Percentiles rank a stretch among this genome's conserved stretches.
phyloP scores from a whole-genome alignment of 2,329 filamentous ascomycete genomes.

The Calonectria henricotiae region DNA sequence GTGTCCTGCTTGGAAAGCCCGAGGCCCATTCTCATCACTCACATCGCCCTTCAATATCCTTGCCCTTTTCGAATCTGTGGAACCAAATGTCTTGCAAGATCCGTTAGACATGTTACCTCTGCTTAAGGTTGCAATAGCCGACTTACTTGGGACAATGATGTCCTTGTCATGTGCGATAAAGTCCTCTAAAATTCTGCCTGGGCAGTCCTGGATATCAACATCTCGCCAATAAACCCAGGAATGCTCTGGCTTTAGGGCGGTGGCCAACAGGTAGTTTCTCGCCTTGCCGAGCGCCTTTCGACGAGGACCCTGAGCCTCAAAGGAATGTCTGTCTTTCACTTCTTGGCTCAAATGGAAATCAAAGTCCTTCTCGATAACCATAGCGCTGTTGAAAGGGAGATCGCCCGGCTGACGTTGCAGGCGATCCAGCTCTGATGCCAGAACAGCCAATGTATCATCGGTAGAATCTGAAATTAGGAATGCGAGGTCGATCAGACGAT shows the following conservation, averaged over 20 bases:
- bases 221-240: constrained; percentile 99
- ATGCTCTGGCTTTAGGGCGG: constrained; percentile 92
- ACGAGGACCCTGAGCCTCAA: constrained; percentile 89
- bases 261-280: constrained; percentile 90
- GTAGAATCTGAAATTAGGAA: constrained; percentile 94
- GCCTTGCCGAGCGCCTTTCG: constrained; percentile 92
- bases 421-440: constrained; percentile 88
- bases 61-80: constrained; percentile 85
- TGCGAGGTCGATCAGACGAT: constrained; percentile 93
- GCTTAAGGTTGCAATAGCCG: neutral
- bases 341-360: constrained; percentile 81
- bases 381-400: constrained; percentile 87
- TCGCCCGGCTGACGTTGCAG: constrained; percentile 87
- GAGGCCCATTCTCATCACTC: constrained; percentile 59
- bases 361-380: constrained; percentile 94
- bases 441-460: constrained; percentile 91
- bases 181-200: constrained; percentile 90
- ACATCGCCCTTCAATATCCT: constrained; percentile 96
- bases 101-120: constrained; percentile 48
- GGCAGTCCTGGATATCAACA: constrained; percentile 95
- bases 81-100: constrained; percentile 88
- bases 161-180: constrained; percentile 96
- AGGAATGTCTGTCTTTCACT: constrained; percentile 88
- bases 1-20: constrained; percentile 8
- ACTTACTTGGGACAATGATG: constrained; percentile 92